phyloP scores from a whole-genome alignment of 148 eudicot genomes.

The Hydrangea macrophylla region DNA sequence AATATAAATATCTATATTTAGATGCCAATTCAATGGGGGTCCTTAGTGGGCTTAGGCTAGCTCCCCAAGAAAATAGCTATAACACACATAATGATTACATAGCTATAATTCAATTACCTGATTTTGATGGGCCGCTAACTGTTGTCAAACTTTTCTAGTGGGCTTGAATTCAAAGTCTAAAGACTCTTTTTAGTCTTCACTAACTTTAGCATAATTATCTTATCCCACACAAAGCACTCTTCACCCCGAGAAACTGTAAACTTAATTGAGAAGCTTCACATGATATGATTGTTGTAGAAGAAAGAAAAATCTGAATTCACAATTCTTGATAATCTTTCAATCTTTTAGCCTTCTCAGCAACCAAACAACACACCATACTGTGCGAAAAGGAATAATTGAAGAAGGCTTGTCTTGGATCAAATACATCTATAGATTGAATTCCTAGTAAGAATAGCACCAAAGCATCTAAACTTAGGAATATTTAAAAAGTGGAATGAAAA shows the following conservation, averaged over 20 bases:
- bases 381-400: conserved; percentile 5
- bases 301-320: too few relatives aligned
- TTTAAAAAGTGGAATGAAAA: conserved; percentile 1
- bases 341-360: too few relatives aligned
- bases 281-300: background rate
- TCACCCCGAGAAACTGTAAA: too few relatives aligned
- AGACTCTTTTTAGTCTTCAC: background rate
- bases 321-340: too few relatives aligned
- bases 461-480: conserved; percentile 9
- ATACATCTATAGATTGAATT: background rate
- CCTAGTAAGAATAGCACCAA: conserved; percentile 7
- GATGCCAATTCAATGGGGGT: too few relatives aligned
- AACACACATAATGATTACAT: background rate
- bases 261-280: background rate
- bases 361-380: too few relatives aligned
- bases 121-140: background rate
- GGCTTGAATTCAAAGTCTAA: conserved; percentile 3
- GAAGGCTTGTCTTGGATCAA: background rate
- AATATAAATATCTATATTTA: too few relatives aligned
- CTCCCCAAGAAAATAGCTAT: background rate
- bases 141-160: background rate
- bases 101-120: background rate
- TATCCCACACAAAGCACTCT: conserved; percentile 1
- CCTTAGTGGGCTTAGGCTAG: background rate
- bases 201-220: conserved; percentile 12